Base-by-base conservation (phyloP, 139 green algal species). In the Closterium sp. region DNA sequence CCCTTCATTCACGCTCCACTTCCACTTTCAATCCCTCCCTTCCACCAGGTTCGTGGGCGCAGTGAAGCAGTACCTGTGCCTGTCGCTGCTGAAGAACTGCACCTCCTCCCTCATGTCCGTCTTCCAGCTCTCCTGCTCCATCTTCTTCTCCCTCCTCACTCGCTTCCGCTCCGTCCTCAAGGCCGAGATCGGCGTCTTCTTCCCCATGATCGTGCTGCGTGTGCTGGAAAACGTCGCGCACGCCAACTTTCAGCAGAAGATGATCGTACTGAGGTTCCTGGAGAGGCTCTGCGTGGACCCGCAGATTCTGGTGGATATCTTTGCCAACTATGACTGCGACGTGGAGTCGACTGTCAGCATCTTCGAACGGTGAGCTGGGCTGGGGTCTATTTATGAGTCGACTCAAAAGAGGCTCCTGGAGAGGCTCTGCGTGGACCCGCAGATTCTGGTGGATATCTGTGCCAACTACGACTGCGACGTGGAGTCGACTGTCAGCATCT, bases 291-390 rank as follows among this genome's bases (percentile, higher is more conserved):
- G 73, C 73, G 21, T 86, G 21, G 97, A 99, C 89, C 97, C 98
- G 24, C 98, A 99, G 95, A 95, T 99, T 91, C 95, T 99, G 86
- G 96, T 98, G 87, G 98, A 99, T 95, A 93, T 99, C 30, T 99
- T 99, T 95, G 97, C 98, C 90, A 99, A 99, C 95, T 99, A 98
- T 88, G 98, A 99, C 94, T 99, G 98, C 92, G 98, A 99, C 94
- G 90, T 99, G 42, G 97, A 98, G 88, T 96, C 95, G 38, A 95
- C 95, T 70, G 31, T 62, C 31, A 98, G 98, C 95, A 93, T 99
- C 29, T 99, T 99, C 92, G 98, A 98, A 93, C 38, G 38, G 38
- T 50, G 38, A 50, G 38, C 38, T 50, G 38, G n/a, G 38, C n/a
- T n/a, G n/a, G n/a, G n/a, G n/a, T n/a, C n/a, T n/a, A n/a, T n/a